Evolutionary conservation across 352 stramenopile species (phyloP).

Genomic region (Blastocystis sp.): DNA sequence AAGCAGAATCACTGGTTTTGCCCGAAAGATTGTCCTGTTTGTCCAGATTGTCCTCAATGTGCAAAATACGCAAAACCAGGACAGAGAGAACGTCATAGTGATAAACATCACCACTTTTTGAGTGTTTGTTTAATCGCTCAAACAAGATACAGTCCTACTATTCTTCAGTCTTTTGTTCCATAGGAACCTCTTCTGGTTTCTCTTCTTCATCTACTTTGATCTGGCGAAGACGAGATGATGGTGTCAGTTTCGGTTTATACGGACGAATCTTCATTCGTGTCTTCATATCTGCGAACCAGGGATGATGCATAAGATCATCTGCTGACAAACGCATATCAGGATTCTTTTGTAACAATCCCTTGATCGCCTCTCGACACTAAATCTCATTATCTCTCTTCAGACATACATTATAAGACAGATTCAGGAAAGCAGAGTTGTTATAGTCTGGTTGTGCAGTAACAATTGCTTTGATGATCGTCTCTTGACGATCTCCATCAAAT

Average conservation of each 20-base stretch:
- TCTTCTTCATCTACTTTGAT: not conserved
- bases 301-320: slow-evolving; percentile 73
- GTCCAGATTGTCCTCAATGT: slow-evolving; percentile 38
- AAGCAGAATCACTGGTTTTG: slow-evolving; percentile 63
- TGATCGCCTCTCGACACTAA: slow-evolving; percentile 63
- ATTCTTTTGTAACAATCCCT: slow-evolving; percentile 67
- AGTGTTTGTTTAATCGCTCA: not conserved
- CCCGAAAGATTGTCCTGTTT: slow-evolving; percentile 41
- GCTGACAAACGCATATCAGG: slow-evolving; percentile 73
- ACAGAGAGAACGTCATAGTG: slow-evolving; percentile 9
- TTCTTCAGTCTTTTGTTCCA: not conserved
- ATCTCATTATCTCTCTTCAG: not conserved
- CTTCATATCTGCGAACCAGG: slow-evolving; percentile 71
- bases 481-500: slow-evolving; percentile 81
- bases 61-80: slow-evolving; percentile 8
- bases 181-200: not conserved
- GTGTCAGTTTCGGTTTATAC: slow-evolving; percentile 37
- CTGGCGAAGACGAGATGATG: not conserved
- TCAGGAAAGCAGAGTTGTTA: slow-evolving; percentile 67
- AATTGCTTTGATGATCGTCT: slow-evolving; percentile 83
- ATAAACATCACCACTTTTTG: slow-evolving; percentile 27
- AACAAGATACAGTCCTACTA: not conserved
- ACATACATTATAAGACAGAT: slow-evolving; percentile 63
- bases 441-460: slow-evolving; percentile 77
- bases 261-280: slow-evolving; percentile 54